Evolutionary conservation across 1,139 yeast genomes (phyloP).

Genomic region (Tardiomyces digboiensis): DNA sequence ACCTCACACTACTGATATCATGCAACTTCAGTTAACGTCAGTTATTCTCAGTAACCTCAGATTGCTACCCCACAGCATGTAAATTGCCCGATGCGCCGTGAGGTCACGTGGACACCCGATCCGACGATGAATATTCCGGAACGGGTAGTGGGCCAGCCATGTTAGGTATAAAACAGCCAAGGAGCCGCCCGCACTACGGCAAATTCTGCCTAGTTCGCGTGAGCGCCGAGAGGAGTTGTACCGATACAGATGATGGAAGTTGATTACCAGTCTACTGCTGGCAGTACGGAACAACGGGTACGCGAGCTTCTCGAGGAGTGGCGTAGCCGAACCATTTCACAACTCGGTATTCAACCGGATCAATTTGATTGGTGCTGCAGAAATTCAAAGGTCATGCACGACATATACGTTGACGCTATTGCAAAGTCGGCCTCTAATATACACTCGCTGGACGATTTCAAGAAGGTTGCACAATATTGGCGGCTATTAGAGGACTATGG

Average conservation of each 20-base stretch:
- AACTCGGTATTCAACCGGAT: conserved; percentile 16
- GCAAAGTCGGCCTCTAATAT: conserved; percentile 16
- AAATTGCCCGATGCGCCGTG: too few species aligned
- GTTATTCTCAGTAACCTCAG: too few species aligned
- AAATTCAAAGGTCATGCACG: conserved; percentile 19
- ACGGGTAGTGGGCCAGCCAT: neutral
- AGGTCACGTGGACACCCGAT: neutral
- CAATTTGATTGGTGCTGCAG: conserved; percentile 18
- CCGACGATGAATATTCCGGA: neutral
- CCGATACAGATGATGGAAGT: neutral
- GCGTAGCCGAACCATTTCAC: conserved; percentile 15
- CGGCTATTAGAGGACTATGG: conserved; percentile 20
- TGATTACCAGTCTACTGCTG: neutral
- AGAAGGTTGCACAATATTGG: conserved; percentile 19
- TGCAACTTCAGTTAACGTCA: too few species aligned
- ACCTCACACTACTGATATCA: too few species aligned
- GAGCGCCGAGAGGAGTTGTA: neutral
- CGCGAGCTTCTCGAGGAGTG: conserved; percentile 12
- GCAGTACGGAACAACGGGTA: conserved; percentile 2
- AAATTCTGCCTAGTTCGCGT: too few species aligned
- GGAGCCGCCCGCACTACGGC: too few species aligned
- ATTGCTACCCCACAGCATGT: too few species aligned
- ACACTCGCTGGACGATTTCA: conserved; percentile 15
- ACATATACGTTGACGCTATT: conserved; percentile 19
- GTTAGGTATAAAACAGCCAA: neutral